Percentiles rank a stretch among this genome's conserved stretches.
These are phyloP conservation scores for Peniophora sp. DNA, from an alignment of 1,284 basidiomycete species.

Conservation along the genomic window DNA sequence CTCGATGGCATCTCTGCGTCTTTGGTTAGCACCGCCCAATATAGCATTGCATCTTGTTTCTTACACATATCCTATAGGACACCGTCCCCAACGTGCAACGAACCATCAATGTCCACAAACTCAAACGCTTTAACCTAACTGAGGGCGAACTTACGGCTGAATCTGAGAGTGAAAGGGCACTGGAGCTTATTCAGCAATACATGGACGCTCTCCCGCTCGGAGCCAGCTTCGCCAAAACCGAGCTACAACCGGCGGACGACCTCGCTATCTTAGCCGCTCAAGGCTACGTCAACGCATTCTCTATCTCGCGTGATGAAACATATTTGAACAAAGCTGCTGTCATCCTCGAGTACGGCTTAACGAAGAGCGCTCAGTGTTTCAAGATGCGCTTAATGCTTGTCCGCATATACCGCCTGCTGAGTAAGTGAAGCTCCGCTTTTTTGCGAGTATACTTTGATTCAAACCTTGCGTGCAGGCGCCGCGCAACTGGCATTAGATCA, in stretches of 20 bases:
- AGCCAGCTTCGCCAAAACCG: conserved; percentile 57
- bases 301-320: conserved; percentile 40
- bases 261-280: conserved; percentile 70
- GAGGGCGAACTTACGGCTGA: conserved; percentile 42
- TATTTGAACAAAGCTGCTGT: conserved; percentile 56
- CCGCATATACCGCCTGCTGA: conserved; percentile 72
- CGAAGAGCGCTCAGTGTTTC: conserved; percentile 72
- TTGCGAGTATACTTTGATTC: neutral
- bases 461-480: conserved; percentile 39
- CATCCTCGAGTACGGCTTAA: conserved; percentile 64
- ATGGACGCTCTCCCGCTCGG: conserved; percentile 61
- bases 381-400: conserved; percentile 68
- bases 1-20: conserved; percentile 33
- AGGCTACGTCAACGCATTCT: conserved; percentile 60
- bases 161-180: conserved; percentile 43
- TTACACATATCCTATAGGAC: conserved; percentile 25
- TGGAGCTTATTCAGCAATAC: conserved; percentile 53
- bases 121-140: conserved; percentile 53
- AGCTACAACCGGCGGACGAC: conserved; percentile 85
- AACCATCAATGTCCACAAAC: conserved; percentile 65
- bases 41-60: neutral
- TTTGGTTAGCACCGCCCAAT: conserved; percentile 37
- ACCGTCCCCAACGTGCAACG: conserved; percentile 43
- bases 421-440: conserved; percentile 28
- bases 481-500: conserved; percentile 66